Conservation (phyloP, 345 rosid genomes). For the Raphanus raphanistrum region DNA sequence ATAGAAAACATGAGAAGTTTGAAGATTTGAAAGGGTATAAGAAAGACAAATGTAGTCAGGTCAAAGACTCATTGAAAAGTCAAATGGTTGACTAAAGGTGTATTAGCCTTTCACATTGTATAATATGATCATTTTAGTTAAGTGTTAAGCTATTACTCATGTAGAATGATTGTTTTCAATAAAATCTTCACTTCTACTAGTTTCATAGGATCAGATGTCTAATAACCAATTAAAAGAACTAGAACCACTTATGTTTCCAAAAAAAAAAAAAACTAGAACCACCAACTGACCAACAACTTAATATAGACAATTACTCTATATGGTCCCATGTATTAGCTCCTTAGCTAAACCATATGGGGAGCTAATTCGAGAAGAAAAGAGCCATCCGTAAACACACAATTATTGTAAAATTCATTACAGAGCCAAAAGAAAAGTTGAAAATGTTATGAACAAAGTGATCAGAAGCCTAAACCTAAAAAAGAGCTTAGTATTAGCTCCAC, state of each 20-base stretch:
- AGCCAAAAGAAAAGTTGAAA: background rate
- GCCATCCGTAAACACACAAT: background rate
- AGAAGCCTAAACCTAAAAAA: slow-evolving; percentile 8
- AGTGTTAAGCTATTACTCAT: background rate
- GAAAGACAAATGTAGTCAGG: slow-evolving; percentile 18
- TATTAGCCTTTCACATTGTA: slow-evolving; percentile 3
- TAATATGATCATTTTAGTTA: slow-evolving; percentile 19
- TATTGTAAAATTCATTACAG: background rate
- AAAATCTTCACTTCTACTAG: background rate
- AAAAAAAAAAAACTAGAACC: background rate
- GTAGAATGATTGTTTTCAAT: background rate
- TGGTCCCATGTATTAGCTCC: background rate
- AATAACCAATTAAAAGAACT: background rate
- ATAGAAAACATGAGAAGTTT: slow-evolving; percentile 6
- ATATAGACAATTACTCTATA: background rate
- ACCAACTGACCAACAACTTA: background rate
- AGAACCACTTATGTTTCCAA: too few species aligned
- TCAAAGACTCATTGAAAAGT: slow-evolving; percentile 22
- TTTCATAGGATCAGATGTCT: background rate
- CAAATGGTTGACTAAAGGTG: slow-evolving; percentile 8
- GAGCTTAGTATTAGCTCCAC: slow-evolving; percentile 2
- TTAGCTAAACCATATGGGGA: background rate
- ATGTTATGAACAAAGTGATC: slow-evolving; percentile 21
- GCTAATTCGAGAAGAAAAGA: background rate
- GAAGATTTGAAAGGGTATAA: slow-evolving; percentile 27